Evolutionary conservation across 305 asterid species (phyloP), one percentile per base, ranked within the genome.

Genomic region (Euphrasia arctica): DNA sequence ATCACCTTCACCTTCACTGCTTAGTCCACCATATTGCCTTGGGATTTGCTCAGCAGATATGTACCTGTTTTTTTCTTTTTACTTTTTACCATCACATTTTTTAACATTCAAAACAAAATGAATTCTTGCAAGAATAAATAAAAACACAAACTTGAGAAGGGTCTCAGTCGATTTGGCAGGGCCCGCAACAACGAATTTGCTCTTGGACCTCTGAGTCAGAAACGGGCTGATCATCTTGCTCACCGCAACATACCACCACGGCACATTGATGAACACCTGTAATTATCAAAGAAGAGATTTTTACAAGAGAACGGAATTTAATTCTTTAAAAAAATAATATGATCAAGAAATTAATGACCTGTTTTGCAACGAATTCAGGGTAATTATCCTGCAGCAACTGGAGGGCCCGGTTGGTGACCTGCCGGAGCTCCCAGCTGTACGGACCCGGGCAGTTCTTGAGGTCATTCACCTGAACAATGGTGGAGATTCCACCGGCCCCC

Each of bases 281-380:
- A 15, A 25, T 25, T 25, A 25, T 1, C 1, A 25, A 25, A 25
- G 27, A 25, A 0, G 27, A 25, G 27, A 25, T 25, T 25, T 25
- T 25, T 25, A 25, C 2, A 1, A 25, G 27, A 25, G 27, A 25
- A 25, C 27, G 2, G 1, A 25, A 2, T 12, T 14, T 11, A 7
- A 36, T 31, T 27, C 4, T 6, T 32, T 10, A 5, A 6, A 2
- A 15, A 10, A n/a, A 8, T 1, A 3, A 5, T 32, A 18, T 18
- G 34, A 12, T 14, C 3, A 0, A 54, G 31, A 1, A 9, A n/a
- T 4, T 50, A 10, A 14, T 47, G 18, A 78, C 83, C 78, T 75
- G 83, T 60, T 78, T 78, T 12, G 83, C 71, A 47, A 78, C 76
- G 45, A 75, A 78, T 61, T 78, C 83, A 18, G 83, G 83, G 52